Conservation (phyloP, 2,329 filamentous ascomycete species). For the Coniochaeta sp. region DNA sequence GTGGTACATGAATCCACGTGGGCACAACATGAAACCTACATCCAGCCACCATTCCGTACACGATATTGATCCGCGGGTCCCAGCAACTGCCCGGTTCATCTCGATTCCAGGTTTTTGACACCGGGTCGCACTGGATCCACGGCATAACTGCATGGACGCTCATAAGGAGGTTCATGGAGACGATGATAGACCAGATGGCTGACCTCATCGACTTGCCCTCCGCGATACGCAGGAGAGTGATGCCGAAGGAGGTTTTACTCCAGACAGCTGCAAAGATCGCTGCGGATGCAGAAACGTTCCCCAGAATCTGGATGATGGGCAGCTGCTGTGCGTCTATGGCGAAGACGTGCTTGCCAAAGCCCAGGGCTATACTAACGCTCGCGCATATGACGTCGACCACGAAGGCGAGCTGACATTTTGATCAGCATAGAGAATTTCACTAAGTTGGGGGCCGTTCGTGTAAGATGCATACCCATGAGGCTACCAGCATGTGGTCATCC, state of each 20-base stretch:
- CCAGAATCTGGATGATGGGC: constrained; percentile 11
- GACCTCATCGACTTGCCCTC: constrained; percentile 16
- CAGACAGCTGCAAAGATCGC: constrained; percentile 24
- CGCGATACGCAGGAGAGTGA: constrained; percentile 24
- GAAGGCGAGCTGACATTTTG: constrained; percentile 9
- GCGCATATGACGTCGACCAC: constrained; percentile 11
- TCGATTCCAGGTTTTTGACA: constrained; percentile 4
- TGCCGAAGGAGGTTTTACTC: constrained; percentile 31
- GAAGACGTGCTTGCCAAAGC: constrained; percentile 13
- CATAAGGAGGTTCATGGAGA: constrained; percentile 16
- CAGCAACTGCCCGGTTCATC: constrained; percentile 8
- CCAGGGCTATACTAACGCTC: constrained; percentile 10
- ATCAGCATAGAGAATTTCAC: not conserved
- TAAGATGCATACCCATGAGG: constrained; percentile 12
- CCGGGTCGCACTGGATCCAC: constrained; percentile 9
- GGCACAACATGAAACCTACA: constrained; percentile 1
- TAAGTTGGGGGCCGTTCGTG: not conserved
- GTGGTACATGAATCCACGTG: not conserved
- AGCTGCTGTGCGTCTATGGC: constrained; percentile 10
- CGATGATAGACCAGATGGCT: constrained; percentile 22
- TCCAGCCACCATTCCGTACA: constrained; percentile 7
- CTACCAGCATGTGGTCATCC: constrained; percentile 15
- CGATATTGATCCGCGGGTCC: constrained; percentile 5
- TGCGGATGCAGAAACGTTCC: constrained; percentile 17
- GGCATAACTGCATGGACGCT: constrained; percentile 9